Evolutionary conservation across 306 rosid genomes (phyloP).

Genomic region (Prunus armeniaca): DNA sequence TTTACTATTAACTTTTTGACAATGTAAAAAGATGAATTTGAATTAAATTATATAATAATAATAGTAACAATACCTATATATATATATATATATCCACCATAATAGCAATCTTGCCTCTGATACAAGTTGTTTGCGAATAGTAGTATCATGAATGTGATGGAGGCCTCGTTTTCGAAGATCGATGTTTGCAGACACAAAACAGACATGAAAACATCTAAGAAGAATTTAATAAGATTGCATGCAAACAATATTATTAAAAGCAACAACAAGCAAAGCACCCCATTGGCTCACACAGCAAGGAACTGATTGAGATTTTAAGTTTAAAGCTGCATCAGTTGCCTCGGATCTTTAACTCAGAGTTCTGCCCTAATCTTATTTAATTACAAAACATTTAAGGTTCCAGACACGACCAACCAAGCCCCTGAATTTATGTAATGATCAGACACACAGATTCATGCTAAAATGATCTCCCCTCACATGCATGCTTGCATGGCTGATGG

Average conservation of each 20-base stretch:
- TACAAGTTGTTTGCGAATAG: too few relatives aligned
- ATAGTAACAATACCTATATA: too few relatives aligned
- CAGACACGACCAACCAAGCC: background rate
- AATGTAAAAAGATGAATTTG: too few relatives aligned
- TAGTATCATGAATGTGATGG: background rate
- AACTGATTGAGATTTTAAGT: background rate
- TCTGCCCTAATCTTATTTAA: background rate
- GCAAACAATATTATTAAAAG: background rate
- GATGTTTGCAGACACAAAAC: background rate
- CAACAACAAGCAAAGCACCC: background rate
- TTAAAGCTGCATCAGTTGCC: background rate
- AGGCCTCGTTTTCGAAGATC: background rate
- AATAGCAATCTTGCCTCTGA: background rate
- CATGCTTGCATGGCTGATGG: background rate
- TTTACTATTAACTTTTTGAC: too few relatives aligned
- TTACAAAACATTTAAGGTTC: background rate
- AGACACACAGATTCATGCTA: background rate
- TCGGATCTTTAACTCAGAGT: constrained; percentile 10
- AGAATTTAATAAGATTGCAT: background rate
- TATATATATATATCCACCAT: too few relatives aligned
- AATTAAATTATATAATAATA: too few relatives aligned
- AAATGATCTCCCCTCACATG: background rate
- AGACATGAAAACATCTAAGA: background rate
- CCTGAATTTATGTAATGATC: background rate
- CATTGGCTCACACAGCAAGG: background rate